Evolutionary conservation across 805 yeast genomes (phyloP).

Genomic region (Yarrowia sp.): DNA sequence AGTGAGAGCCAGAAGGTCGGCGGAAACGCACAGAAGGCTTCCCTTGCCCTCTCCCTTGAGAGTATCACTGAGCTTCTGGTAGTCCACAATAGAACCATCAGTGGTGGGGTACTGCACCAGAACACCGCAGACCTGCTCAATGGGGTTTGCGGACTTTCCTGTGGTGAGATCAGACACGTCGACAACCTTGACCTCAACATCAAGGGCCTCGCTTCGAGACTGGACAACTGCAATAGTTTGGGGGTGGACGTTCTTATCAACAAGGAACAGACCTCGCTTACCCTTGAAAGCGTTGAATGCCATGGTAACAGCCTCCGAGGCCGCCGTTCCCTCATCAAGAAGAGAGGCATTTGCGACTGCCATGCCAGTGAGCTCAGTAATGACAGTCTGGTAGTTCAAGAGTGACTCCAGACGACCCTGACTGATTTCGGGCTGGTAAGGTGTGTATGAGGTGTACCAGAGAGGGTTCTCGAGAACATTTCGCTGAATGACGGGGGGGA

Average conservation of each 20-base stretch:
- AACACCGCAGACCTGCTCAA: conserved; percentile 64
- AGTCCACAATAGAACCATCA: conserved; percentile 62
- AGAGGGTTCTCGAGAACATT: conserved; percentile 90
- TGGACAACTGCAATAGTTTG: conserved; percentile 79
- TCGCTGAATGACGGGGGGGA: conserved; percentile 91
- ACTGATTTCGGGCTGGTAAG: conserved; percentile 96
- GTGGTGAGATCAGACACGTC: conserved; percentile 49
- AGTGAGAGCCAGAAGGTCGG: conserved; percentile 87
- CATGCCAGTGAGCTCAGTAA: conserved; percentile 86
- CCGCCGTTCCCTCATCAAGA: conserved; percentile 95
- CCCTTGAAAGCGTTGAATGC: conserved; percentile 64
- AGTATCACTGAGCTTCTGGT: conserved; percentile 55
- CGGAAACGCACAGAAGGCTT: conserved; percentile 68
- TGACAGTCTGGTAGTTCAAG: conserved; percentile 88
- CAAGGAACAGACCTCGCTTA: conserved; percentile 64
- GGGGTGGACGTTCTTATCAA: conserved; percentile 73
- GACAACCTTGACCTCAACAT: conserved; percentile 58
- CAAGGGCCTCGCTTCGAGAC: conserved; percentile 74
- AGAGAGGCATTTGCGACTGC: conserved; percentile 94
- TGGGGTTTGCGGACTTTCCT: conserved; percentile 39
- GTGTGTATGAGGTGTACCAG: conserved; percentile 98
- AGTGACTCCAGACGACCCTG: conserved; percentile 93
- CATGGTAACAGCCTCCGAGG: conserved; percentile 92
- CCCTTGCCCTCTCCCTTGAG: conserved; percentile 67
- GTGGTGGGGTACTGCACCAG: conserved; percentile 89